Percentiles rank a stretch among this genome's conserved stretches.
These are phyloP conservation scores for Bertia moriformis DNA, from an alignment of 2,329 filamentous ascomycete genomes.

Conservation along the genomic window DNA sequence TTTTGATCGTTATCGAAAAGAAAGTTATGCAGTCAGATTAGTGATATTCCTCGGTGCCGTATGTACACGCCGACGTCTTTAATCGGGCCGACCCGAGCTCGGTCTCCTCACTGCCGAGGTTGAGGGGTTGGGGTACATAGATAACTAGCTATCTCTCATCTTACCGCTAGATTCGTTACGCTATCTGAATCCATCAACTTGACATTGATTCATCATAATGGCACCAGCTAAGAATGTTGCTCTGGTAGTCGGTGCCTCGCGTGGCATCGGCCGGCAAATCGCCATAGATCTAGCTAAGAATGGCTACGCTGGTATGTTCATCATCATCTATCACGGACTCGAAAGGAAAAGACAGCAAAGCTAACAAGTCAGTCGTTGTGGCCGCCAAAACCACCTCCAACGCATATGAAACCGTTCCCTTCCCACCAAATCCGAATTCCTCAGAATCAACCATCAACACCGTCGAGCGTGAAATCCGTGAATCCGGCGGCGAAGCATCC, in stretches of 20 bases:
- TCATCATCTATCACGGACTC: neutral
- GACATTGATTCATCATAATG: too few species aligned
- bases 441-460: conserved; percentile 64
- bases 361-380: conserved; percentile 50
- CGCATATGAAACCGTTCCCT: conserved; percentile 35
- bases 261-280: conserved; percentile 69
- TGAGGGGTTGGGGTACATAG: too few species aligned
- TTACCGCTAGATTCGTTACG: too few species aligned
- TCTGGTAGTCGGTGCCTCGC: conserved; percentile 60
- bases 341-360: neutral
- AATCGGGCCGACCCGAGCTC: too few species aligned
- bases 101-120: too few species aligned
- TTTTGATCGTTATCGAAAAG: too few species aligned
- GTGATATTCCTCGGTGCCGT: too few species aligned
- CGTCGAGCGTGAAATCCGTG: conserved; percentile 58
- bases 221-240: conserved; percentile 37
- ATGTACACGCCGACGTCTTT: too few species aligned
- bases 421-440: conserved; percentile 67
- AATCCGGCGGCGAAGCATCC: conserved; percentile 46
- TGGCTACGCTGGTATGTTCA: neutral
- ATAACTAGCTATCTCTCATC: too few species aligned
- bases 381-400: conserved; percentile 63
- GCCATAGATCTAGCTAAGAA: conserved; percentile 41
- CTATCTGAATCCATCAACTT: too few species aligned
- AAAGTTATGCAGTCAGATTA: too few species aligned